Conservation (phyloP, 805 yeast genomes). For the Starmerella floricola region DNA sequence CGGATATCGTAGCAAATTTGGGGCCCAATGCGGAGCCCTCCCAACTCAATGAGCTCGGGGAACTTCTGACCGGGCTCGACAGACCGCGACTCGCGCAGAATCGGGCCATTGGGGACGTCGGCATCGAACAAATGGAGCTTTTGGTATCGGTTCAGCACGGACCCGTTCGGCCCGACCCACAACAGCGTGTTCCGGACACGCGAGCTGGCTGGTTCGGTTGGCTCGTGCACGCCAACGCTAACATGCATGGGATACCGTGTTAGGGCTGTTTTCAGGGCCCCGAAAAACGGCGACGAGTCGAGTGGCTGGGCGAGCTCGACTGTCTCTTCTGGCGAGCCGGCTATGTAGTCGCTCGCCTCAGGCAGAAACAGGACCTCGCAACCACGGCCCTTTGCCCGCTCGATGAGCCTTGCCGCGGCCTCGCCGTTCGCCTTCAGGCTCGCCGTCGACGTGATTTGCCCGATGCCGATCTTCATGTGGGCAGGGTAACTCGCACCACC, state of each 20-base stretch:
- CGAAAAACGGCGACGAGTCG: constrained; percentile 33
- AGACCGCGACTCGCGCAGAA: constrained; percentile 59
- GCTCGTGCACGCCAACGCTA: constrained; percentile 83
- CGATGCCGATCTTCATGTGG: constrained; percentile 32
- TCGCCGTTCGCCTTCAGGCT: constrained; percentile 47
- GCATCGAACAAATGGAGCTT: constrained; percentile 87
- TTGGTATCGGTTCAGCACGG: constrained; percentile 57
- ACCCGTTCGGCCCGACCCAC: constrained; percentile 57
- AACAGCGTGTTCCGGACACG: constrained; percentile 61
- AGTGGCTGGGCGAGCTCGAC: constrained; percentile 42
- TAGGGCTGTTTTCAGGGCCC: constrained; percentile 39
- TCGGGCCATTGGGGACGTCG: constrained; percentile 66
- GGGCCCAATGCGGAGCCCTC: constrained; percentile 63
- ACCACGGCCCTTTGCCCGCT: constrained; percentile 47
- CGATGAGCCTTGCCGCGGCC: constrained; percentile 46
- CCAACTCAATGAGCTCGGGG: constrained; percentile 48
- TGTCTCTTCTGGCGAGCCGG: constrained; percentile 57
- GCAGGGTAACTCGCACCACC: too few relatives aligned
- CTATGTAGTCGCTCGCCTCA: constrained; percentile 84
- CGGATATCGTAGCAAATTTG: constrained; percentile 86
- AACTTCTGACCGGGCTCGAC: constrained; percentile 79
- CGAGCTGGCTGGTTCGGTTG: constrained; percentile 33
- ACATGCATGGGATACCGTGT: constrained; percentile 38
- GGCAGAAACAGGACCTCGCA: constrained; percentile 73
- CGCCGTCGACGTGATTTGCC: constrained; percentile 71